phyloP scores from a whole-genome alignment of 371 early-diverging fungal genomes.

The Mortierella sp. region DNA sequence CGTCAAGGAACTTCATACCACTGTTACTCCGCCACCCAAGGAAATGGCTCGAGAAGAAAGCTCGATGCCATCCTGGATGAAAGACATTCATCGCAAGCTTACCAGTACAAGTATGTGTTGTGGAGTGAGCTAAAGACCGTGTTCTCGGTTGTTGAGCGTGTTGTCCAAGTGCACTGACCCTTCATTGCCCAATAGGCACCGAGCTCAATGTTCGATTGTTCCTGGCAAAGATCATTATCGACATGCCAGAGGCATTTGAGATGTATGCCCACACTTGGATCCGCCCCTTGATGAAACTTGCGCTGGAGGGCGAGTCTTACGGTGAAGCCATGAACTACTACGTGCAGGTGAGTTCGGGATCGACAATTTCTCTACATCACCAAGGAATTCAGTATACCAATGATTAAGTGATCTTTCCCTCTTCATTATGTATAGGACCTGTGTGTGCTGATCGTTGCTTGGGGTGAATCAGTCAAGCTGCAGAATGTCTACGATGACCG shows the following conservation, averaged over 20 bases:
- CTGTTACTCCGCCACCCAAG: slow-evolving; percentile 54
- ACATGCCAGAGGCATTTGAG: slow-evolving; percentile 68
- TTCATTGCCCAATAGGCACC: slow-evolving; percentile 47
- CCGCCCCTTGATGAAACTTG: slow-evolving; percentile 65
- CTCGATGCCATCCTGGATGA: slow-evolving; percentile 77
- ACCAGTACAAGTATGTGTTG: slow-evolving; percentile 37
- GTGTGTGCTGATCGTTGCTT: slow-evolving; percentile 64
- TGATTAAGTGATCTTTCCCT: neutral
- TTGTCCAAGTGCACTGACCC: too few relatives aligned
- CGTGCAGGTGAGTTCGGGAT: slow-evolving; percentile 61
- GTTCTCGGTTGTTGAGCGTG: too few relatives aligned
- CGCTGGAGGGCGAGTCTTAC: slow-evolving; percentile 60
- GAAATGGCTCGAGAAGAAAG: slow-evolving; percentile 39
- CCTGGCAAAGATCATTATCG: slow-evolving; percentile 70
- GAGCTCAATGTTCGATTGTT: slow-evolving; percentile 64
- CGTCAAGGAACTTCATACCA: slow-evolving; percentile 60
- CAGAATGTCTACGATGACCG: slow-evolving; percentile 54
- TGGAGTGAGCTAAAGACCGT: too few relatives aligned
- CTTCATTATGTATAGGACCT: slow-evolving; percentile 58
- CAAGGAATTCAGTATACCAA: neutral
- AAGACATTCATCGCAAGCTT: slow-evolving; percentile 57
- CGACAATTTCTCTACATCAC: neutral
- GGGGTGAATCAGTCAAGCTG: slow-evolving; percentile 59
- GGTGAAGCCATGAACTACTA: slow-evolving; percentile 78
- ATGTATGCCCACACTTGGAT: slow-evolving; percentile 70